Base-by-base conservation (phyloP, 1,284 basidiomycete species). In the Mycosarcoma mackinlayi region DNA sequence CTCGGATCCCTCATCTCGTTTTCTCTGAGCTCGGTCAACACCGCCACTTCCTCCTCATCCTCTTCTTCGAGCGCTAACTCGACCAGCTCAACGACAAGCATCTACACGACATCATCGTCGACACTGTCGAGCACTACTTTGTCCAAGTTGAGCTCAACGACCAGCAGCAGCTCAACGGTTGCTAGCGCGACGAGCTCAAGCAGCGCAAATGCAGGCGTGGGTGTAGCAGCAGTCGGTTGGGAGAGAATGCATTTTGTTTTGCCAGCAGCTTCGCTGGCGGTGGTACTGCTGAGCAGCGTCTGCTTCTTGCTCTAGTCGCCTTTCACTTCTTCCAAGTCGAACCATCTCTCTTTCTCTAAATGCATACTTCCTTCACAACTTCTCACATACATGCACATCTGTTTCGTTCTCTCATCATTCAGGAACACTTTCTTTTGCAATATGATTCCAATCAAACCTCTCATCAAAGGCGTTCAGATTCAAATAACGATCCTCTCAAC, bases 291-390 rank as follows among this genome's bases (percentile, higher is more conserved):
- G 3, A 64, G 61, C 61, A 64, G 57, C 49, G 13, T 64, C 10
- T 60, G 57, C 67, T 70, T 70, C 57, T 46, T 64, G n/a, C 61
- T 70, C 37, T 70, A 54, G 35, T 4, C n/a, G 10, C 19, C 2
- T 28, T 24, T 21, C 16, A 35, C 35, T n/a, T n/a, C n/a, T n/a
- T n/a, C n/a, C n/a, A n/a, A n/a, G n/a, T n/a, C n/a, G n/a, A n/a
- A n/a, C n/a, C n/a, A n/a, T n/a, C n/a, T n/a, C n/a, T n/a, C n/a
- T n/a, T n/a, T n/a, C n/a, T n/a, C n/a, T n/a, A n/a, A n/a, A n/a
- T n/a, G n/a, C n/a, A n/a, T n/a, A n/a, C n/a, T n/a, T n/a, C 21
- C 23, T 21, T 40, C 14, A 21, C 11, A 40, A 35, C 19, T 16
- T 23, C 39, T 18, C 35, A 53, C 30, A n/a, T 21, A 41, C 21